Evolutionary conservation across 2,329 filamentous ascomycete genomes (phyloP), one percentile per base, ranked within the genome.

Genomic region (Endocalyx cinctus): DNA sequence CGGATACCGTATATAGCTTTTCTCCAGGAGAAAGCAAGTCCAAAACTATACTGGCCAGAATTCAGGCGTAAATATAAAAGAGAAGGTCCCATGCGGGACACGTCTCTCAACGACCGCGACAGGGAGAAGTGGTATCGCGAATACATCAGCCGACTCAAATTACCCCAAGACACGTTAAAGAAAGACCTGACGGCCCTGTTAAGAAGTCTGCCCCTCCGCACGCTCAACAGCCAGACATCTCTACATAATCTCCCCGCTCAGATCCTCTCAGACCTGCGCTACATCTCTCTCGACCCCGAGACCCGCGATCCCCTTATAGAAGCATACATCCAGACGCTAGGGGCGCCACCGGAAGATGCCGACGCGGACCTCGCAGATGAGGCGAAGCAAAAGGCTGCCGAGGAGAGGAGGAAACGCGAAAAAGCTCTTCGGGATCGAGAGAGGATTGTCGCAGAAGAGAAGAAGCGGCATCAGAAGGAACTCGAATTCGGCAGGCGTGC

Each of bases 1-100:
- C 72, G 75, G 29, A 83, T 95, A 44, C 79, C 82, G 1, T 98
- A 94, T 57, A 65, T 97, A 39, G 74, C 76, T 0, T 84, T 98
- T 43, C 67, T 98, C 18, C 79, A 90, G 43, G 77, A 82, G 30
- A 77, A 87, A 46, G 90, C 89, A 0, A 92, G 82, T 0, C 83
- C 87, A 0, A 97, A 95, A 62, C 72, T 98, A 1, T 98, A 94
- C 68, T 98, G 92, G 92, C 83, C 87, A 1, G 92, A 98, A 57
- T 98, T 98, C 63, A 87, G 86, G 50, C 74, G 92, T 20, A 98
- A 96, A 56, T 92, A 79, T 61, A 84, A 83, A 45, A 89, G 84
- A 45, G 88, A 94, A 43, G 60, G 75, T 0, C 74, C 81, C 33
- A 88, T 98, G 84, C 84, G 82, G 40, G 84, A 90, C 38, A 67